A percentile compares a stretch with the other conserved stretches of the same genome.
phyloP scores from a whole-genome alignment of 148 eudicot species.

The Heliosperma pusillum region DNA sequence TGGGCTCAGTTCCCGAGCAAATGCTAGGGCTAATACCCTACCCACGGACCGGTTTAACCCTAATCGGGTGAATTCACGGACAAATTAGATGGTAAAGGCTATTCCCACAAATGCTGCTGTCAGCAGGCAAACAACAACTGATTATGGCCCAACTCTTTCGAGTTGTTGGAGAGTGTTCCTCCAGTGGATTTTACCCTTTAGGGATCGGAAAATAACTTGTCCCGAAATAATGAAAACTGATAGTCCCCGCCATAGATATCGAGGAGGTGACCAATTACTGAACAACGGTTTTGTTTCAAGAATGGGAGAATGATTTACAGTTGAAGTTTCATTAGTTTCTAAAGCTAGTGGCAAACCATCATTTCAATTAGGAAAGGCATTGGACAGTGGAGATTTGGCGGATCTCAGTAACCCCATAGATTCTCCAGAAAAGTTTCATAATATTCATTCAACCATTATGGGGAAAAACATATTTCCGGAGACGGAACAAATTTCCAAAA shows the following conservation, averaged over 20 bases:
- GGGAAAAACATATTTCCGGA: too few species aligned
- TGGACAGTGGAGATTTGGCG: conserved; percentile 19
- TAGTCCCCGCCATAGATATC: conserved; percentile 79
- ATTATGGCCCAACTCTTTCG: conserved; percentile 87
- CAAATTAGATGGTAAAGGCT: conserved; percentile 97
- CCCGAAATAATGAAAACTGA: conserved; percentile 71
- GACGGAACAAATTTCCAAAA: too few species aligned
- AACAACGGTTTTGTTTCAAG: conserved; percentile 42
- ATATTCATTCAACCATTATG: too few species aligned
- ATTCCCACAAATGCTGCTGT: conserved; percentile 98
- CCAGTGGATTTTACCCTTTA: conserved; percentile 88
- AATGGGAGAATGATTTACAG: conserved; percentile 31
- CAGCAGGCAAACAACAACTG: conserved; percentile 80
- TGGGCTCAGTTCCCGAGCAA: conserved; percentile 87
- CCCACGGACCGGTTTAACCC: conserved; percentile 86
- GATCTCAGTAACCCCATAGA: conserved; percentile 21
- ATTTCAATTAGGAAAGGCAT: conserved; percentile 32
- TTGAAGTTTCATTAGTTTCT: conserved; percentile 32
- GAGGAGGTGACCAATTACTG: conserved; percentile 84
- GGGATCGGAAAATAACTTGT: conserved; percentile 63
- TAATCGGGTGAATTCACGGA: conserved; percentile 84
- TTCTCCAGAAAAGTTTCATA: conserved; percentile 23
- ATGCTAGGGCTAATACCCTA: conserved; percentile 90
- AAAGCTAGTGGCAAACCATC: conserved; percentile 52
- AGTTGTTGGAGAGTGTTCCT: conserved; percentile 91